Percentiles rank a stretch among this genome's conserved stretches.
Conservation (phyloP, 371 early-diverging fungal species). For the Rhizopus arrhizus region DNA sequence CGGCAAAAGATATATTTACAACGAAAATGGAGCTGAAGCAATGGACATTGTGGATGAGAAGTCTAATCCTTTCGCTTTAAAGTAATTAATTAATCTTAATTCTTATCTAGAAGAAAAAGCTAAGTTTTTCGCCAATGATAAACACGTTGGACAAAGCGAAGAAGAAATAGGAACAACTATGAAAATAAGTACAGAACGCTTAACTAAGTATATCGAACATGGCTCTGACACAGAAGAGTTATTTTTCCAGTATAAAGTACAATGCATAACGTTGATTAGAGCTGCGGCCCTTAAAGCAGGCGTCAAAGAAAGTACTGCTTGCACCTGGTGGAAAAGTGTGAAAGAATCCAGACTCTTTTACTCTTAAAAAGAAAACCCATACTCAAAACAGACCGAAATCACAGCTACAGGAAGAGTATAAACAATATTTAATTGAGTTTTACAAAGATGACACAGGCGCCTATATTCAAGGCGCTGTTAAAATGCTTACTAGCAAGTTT, state of each 20-base stretch:
- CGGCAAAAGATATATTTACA: too few species aligned
- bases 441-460: not conserved
- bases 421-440: not conserved
- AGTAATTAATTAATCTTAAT: conserved; percentile 3
- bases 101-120: conserved; percentile 5
- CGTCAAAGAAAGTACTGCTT: conserved; percentile 5
- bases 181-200: conserved; percentile 7
- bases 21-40: too few species aligned
- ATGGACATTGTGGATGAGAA: too few species aligned
- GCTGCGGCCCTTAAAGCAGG: not conserved
- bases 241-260: not conserved
- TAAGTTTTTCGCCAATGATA: conserved; percentile 4
- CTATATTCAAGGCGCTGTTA: not conserved
- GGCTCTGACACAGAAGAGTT: too few species aligned
- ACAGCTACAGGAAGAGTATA: not conserved
- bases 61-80: too few species aligned
- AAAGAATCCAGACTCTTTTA: conserved; percentile 2
- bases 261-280: not conserved
- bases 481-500: not conserved
- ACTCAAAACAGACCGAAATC: not conserved
- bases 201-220: conserved; percentile 3
- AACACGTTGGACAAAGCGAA: conserved; percentile 5
- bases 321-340: not conserved
- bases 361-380: not conserved
- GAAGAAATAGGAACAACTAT: conserved; percentile 6